Evolutionary conservation across 2,329 filamentous ascomycete genomes (phyloP), one percentile per base, ranked within the genome.

Genomic region (Immersiporthe knoxdaviesiana): DNA sequence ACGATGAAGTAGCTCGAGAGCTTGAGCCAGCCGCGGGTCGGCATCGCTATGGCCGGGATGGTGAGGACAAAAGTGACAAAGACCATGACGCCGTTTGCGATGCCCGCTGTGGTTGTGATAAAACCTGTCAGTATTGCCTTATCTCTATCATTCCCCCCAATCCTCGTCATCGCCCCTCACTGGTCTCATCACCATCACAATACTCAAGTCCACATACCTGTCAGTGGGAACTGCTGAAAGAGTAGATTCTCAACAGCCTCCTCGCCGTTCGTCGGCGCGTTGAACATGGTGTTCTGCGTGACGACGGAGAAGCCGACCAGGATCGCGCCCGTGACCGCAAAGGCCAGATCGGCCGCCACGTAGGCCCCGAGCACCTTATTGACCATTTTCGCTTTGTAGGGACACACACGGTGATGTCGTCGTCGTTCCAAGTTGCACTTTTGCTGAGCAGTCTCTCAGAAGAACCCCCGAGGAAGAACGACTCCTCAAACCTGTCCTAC

Each of bases 11-110:
- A 91, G 63, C 87, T 89, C 68, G 90, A 88, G 21, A 90, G 72
- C 78, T 93, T 92, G 74, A 95, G 84, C 88, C 90, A 92, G 72
- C 85, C 84, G 72, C 91, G 86, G 63, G 84, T 87, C 6, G 88
- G 87, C 70, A 91, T 87, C 72, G 90, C 84, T 67, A 95, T 81
- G n/a, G 88, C 91, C 3, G 91, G 91, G 21, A 96, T 80, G 8
- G 91, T 91, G 71, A 90, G 77, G 67, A 90, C 75, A 79, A 93
- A 93, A 32, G 90, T 89, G 74, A 88, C 76, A 78, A 95, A 89
- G 77, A 94, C 87, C 75, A 94, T 83, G 75, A 90, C 84, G 71
- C 90, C 87, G 78, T 94, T 94, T 76, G 85, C 89, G 72, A 94
- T 88, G 70, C 89, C 91, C 65, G 89, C 91, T 87, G 72, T 64